A percentile compares a stretch with the other conserved stretches of the same genome.
These are phyloP conservation scores for Plantago coronopus DNA, from an alignment of 305 asterid species.

Conservation along the genomic window DNA sequence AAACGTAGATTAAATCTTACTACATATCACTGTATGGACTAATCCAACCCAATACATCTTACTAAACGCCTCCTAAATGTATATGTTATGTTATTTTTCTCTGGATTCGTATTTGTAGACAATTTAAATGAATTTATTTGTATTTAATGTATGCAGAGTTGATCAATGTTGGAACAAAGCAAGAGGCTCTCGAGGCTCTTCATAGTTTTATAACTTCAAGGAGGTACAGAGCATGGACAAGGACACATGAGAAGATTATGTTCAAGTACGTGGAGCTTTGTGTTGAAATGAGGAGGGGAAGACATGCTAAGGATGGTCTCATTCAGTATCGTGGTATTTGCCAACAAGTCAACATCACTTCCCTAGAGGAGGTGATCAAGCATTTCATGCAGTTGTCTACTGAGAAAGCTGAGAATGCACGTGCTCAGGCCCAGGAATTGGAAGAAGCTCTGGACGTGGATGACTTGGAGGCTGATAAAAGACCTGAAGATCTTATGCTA, in stretches of 20 bases:
- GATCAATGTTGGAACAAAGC: conserved; percentile 90
- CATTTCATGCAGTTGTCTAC: conserved; percentile 95
- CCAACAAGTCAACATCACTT: conserved; percentile 88
- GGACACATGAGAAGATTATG: conserved; percentile 81
- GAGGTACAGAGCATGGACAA: conserved; percentile 96
- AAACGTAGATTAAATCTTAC: too few species aligned
- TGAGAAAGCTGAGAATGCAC: conserved; percentile 88
- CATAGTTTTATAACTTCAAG: conserved; percentile 89
- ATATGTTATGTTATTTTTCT: not conserved
- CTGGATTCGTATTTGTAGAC: conserved; percentile 6
- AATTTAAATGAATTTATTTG: not conserved
- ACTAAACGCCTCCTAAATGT: too few species aligned
- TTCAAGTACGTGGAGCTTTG: conserved; percentile 90
- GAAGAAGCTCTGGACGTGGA: conserved; percentile 94
- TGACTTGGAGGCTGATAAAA: conserved; percentile 91
- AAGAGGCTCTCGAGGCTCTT: conserved; percentile 94
- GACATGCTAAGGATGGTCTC: conserved; percentile 95
- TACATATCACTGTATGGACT: too few species aligned
- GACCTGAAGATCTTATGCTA: conserved; percentile 96
- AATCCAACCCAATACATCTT: too few species aligned
- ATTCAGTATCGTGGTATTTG: conserved; percentile 94
- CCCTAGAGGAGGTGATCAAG: conserved; percentile 93
- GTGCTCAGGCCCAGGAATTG: conserved; percentile 75
- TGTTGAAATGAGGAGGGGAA: conserved; percentile 96
- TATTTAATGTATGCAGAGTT: conserved; percentile 58